Conservation (phyloP, 306 rosid genomes). For the Pyrus pyrifolia region DNA sequence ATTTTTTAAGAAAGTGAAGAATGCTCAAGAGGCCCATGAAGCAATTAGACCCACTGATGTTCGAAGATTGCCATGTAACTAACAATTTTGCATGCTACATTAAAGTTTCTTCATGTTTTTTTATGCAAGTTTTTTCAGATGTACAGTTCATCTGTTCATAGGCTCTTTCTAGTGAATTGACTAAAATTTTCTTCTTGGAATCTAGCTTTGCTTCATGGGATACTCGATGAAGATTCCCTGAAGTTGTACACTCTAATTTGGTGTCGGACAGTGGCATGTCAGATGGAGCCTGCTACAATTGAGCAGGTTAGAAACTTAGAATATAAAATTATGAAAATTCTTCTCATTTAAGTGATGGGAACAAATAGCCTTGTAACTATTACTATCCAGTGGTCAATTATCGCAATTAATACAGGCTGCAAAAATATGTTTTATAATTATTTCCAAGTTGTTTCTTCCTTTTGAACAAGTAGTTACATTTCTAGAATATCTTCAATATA, state of each 20-base stretch:
- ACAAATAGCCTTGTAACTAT: neutral
- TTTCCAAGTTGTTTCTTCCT: neutral
- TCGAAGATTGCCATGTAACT: conserved; percentile 69
- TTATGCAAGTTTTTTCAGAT: neutral
- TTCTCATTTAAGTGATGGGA: neutral
- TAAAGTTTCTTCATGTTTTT: neutral
- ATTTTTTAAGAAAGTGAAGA: conserved; percentile 89
- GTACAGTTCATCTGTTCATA: conserved; percentile 20
- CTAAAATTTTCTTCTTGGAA: conserved; percentile 20
- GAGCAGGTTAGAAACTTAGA: conserved; percentile 53
- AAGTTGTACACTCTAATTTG: conserved; percentile 87
- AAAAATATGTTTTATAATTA: neutral
- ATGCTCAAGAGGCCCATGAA: conserved; percentile 99
- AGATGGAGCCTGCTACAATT: conserved; percentile 70
- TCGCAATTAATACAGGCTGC: neutral
- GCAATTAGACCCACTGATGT: conserved; percentile 96
- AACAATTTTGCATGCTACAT: conserved; percentile 3
- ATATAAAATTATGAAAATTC: neutral
- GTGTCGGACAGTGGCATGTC: conserved; percentile 85
- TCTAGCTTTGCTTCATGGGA: conserved; percentile 63
- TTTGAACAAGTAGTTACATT: neutral
- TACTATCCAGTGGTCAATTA: neutral
- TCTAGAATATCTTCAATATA: neutral
- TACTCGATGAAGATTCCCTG: conserved; percentile 72
- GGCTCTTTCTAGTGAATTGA: conserved; percentile 15